Conservation (phyloP, 179 eudicot species). For the Gypsophila paniculata region DNA sequence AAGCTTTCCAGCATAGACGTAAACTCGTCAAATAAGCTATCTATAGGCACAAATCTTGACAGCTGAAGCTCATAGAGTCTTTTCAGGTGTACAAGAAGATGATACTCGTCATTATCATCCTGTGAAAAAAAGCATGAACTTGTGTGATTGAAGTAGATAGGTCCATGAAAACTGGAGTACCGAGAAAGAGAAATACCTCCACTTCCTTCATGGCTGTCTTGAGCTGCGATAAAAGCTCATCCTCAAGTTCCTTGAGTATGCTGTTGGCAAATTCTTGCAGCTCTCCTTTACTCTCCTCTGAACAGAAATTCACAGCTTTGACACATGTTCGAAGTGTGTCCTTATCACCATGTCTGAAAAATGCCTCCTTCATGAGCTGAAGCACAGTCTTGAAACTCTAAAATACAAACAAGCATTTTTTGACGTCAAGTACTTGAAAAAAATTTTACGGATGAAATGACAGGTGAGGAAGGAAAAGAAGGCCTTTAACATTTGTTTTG, state of each 20-base stretch:
- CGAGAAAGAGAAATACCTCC: constrained; percentile 41
- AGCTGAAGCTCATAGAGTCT: constrained; percentile 93
- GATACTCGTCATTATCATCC: constrained; percentile 91
- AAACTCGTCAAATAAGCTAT: constrained; percentile 62
- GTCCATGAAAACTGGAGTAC: neutral
- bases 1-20: constrained; percentile 51
- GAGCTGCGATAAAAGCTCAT: constrained; percentile 66
- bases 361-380: constrained; percentile 78
- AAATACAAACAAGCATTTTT: constrained; percentile 11
- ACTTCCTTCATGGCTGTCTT: constrained; percentile 80
- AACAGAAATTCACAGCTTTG: constrained; percentile 68
- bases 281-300: constrained; percentile 73
- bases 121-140: constrained; percentile 18
- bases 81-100: constrained; percentile 79
- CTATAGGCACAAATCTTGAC: constrained; percentile 56
- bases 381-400: constrained; percentile 73
- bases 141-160: neutral
- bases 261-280: constrained; percentile 77
- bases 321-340: constrained; percentile 82
- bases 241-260: constrained; percentile 77
- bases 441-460: constrained; percentile 7
- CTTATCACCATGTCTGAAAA: constrained; percentile 87
- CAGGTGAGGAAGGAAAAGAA: neutral
- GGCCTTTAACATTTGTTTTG: constrained; percentile 65
- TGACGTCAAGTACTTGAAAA: neutral